Evolutionary conservation across 176 grass and related monocot species (phyloP).

Genomic region (Eragrostis curvula): DNA sequence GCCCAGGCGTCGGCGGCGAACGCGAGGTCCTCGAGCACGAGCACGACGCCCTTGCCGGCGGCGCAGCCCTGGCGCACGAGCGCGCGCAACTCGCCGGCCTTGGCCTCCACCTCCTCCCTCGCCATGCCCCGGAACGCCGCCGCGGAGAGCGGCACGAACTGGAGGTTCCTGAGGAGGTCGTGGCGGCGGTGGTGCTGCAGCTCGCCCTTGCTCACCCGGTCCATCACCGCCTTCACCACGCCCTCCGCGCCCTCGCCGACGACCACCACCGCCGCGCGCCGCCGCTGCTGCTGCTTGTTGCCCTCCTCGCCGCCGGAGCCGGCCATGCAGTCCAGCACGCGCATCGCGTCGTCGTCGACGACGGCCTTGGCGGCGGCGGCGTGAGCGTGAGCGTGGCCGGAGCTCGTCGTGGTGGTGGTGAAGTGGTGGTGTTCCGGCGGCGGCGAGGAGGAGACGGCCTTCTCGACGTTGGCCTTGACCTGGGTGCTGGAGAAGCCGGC

Average conservation of each 20-base stretch:
- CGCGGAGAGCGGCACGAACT: slow-evolving; percentile 66
- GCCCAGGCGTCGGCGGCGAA: slow-evolving; percentile 66
- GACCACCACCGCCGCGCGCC: slow-evolving; percentile 49
- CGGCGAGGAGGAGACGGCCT: slow-evolving; percentile 22
- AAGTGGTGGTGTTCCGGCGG: neutral
- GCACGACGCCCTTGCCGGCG: slow-evolving; percentile 60
- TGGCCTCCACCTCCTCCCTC: slow-evolving; percentile 67
- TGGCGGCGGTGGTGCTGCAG: slow-evolving; percentile 46
- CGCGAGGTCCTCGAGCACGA: slow-evolving; percentile 77
- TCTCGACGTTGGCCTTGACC: slow-evolving; percentile 84
- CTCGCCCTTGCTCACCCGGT: slow-evolving; percentile 70
- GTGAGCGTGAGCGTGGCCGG: neutral
- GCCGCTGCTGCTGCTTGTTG: slow-evolving; percentile 23
- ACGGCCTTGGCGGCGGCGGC: neutral
- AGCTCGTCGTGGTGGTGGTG: neutral
- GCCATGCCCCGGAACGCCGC: slow-evolving; percentile 52
- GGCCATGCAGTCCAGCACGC: slow-evolving; percentile 63
- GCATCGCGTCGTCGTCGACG: slow-evolving; percentile 50
- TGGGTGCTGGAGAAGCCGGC: slow-evolving; percentile 88
- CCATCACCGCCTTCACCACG: slow-evolving; percentile 73
- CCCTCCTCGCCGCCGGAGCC: neutral
- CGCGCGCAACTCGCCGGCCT: slow-evolving; percentile 56
- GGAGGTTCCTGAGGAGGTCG: slow-evolving; percentile 64
- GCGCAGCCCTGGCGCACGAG: slow-evolving; percentile 59
- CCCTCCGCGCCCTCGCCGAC: slow-evolving; percentile 56